Percentiles rank a stretch among this genome's conserved stretches.
phyloP scores from a whole-genome alignment of 306 rosid species.

The Dalbergia cultrata region DNA sequence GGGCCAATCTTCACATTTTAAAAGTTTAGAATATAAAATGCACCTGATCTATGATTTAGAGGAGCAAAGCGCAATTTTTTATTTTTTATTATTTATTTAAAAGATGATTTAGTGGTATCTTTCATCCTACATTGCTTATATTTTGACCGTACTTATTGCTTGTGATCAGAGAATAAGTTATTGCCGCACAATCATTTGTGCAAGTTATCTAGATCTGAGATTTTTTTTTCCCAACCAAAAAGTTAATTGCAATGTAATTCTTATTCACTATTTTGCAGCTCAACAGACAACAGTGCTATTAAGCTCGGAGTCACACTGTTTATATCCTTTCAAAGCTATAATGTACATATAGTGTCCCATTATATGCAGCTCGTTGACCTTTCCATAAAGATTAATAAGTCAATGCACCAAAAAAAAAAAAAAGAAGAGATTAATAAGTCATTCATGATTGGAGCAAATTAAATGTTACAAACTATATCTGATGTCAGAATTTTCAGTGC shows the following conservation, averaged over 20 bases:
- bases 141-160: not conserved
- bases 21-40: too few species aligned
- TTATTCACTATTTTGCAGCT: not conserved
- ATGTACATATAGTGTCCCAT: conserved; percentile 34
- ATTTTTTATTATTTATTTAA: not conserved
- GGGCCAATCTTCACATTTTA: too few species aligned
- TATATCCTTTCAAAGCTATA: conserved; percentile 28
- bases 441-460: conserved; percentile 41
- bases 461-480: conserved; percentile 13
- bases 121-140: not conserved
- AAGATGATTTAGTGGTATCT: not conserved
- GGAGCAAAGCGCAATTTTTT: too few species aligned
- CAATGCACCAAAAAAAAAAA: too few species aligned
- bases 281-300: too few species aligned
- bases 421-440: too few species aligned
- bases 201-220: not conserved
- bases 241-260: not conserved
- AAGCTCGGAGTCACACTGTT: not conserved
- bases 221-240: not conserved
- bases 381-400: conserved; percentile 20
- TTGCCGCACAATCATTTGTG: not conserved
- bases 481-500: conserved; percentile 49
- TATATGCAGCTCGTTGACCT: conserved; percentile 49
- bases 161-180: not conserved
- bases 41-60: too few species aligned